Evolutionary conservation across 192 early-diverging fungal genomes (phyloP).

Genomic region (Coemansia sp.): DNA sequence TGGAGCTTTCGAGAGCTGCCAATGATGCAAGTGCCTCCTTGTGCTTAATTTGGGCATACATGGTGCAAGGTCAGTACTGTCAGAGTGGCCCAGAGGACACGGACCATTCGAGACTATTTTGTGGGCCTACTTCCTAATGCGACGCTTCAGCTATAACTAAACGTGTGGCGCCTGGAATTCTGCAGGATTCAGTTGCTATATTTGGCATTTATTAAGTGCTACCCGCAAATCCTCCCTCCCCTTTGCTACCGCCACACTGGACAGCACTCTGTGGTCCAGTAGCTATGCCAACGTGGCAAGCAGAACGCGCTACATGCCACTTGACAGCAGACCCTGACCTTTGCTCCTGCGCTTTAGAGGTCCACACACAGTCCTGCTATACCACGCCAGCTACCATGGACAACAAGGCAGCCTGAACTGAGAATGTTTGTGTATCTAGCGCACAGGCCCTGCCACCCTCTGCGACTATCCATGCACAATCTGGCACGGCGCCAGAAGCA

Average conservation of each 20-base stretch:
- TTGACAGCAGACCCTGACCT: background rate
- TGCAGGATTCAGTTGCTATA: constrained; percentile 6
- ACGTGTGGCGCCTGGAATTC: background rate
- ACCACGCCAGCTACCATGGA: background rate
- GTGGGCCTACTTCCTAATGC: background rate
- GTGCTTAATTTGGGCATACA: background rate
- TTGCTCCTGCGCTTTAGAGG: background rate
- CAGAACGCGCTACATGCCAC: background rate
- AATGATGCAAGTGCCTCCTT: background rate
- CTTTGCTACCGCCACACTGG: background rate
- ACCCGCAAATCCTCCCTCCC: background rate
- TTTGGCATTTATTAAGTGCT: background rate
- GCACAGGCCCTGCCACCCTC: background rate
- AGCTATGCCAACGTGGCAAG: background rate
- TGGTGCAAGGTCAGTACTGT: background rate
- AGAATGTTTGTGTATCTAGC: constrained; percentile 1
- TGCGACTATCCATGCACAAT: background rate
- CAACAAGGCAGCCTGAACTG: background rate
- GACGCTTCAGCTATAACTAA: background rate
- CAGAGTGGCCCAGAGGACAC: background rate
- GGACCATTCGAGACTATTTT: background rate
- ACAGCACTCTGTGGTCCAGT: background rate
- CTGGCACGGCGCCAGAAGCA: background rate
- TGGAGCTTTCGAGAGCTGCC: background rate
- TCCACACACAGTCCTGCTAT: background rate